Evolutionary conservation across 176 grass and related monocot species (phyloP).

Genomic region (Raddia distichophylla): DNA sequence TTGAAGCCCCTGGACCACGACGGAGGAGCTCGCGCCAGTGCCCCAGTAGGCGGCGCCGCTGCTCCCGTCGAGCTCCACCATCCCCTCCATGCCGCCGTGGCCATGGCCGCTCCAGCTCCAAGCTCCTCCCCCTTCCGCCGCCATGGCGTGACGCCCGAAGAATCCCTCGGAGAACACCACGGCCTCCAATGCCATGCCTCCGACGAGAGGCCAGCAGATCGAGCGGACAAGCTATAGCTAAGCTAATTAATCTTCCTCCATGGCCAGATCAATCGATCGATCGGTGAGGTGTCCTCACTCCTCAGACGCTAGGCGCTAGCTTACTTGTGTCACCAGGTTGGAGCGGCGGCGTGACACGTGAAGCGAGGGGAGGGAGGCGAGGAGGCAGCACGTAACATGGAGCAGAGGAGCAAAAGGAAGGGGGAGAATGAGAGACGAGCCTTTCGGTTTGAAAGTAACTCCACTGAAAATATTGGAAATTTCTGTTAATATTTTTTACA

Average conservation of each 20-base stretch:
- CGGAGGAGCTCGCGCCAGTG: constrained; percentile 38
- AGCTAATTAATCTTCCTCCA: constrained; percentile 11
- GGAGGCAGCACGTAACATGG: constrained; percentile 36
- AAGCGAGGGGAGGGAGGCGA: background rate
- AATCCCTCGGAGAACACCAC: constrained; percentile 62
- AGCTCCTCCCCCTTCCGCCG: constrained; percentile 39
- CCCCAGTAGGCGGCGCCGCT: background rate
- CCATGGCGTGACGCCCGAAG: constrained; percentile 44
- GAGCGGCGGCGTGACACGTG: constrained; percentile 21
- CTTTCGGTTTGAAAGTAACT: background rate
- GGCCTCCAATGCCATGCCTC: constrained; percentile 75
- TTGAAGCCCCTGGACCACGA: constrained; percentile 30
- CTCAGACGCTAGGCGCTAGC: background rate
- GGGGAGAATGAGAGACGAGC: constrained; percentile 3
- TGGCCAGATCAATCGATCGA: constrained; percentile 7
- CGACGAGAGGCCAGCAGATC: constrained; percentile 15
- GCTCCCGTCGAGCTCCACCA: constrained; percentile 29
- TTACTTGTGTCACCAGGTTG: constrained; percentile 15
- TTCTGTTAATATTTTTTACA: too few relatives aligned
- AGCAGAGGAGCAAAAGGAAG: constrained; percentile 7
- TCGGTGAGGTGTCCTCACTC: background rate
- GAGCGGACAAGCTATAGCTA: constrained; percentile 1
- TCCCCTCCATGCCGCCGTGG: constrained; percentile 5
- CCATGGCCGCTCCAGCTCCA: constrained; percentile 37
- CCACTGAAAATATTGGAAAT: too few relatives aligned